Percentiles rank a stretch among this genome's conserved stretches.
phyloP scores from a whole-genome alignment of 2,329 filamentous ascomycete genomes.

The Anisogramma anomala region DNA sequence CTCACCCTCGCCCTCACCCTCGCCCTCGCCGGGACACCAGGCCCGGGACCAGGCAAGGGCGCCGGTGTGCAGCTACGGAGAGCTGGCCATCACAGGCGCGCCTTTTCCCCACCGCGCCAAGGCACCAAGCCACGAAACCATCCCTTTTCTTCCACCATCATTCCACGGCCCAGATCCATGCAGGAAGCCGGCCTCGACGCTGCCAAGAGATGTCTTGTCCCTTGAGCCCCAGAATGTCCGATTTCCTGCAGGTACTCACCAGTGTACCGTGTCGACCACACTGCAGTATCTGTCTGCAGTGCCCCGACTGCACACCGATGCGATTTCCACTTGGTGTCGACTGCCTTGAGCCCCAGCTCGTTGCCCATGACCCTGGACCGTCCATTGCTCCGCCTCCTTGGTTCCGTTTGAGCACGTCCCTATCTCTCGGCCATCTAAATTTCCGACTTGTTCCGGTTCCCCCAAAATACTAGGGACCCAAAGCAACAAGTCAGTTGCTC shows the following conservation, averaged over 20 bases:
- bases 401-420: slow-evolving; percentile 7
- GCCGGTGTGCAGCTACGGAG: no score
- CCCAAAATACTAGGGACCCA: no score
- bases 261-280: slow-evolving; percentile 8
- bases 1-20: neutral
- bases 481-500: no score
- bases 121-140: neutral
- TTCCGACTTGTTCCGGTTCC: no score
- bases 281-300: slow-evolving; percentile 7
- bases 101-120: no score
- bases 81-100: no score
- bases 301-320: slow-evolving; percentile 2
- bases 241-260: slow-evolving; percentile 6
- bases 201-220: no score
- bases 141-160: neutral
- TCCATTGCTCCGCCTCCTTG: slow-evolving; percentile 9
- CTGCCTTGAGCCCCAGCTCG: slow-evolving; percentile 5
- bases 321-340: slow-evolving; percentile 7
- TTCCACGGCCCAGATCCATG: neutral
- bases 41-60: neutral
- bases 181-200: neutral
- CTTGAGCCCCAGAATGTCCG: slow-evolving; percentile 1
- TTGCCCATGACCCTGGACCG: slow-evolving; percentile 5
- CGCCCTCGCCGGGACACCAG: neutral
- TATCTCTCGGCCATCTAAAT: neutral